These are phyloP conservation scores for Neurospora discreta DNA, from an alignment of 495 filamentous ascomycete genomes.

Conservation along the genomic window DNA sequence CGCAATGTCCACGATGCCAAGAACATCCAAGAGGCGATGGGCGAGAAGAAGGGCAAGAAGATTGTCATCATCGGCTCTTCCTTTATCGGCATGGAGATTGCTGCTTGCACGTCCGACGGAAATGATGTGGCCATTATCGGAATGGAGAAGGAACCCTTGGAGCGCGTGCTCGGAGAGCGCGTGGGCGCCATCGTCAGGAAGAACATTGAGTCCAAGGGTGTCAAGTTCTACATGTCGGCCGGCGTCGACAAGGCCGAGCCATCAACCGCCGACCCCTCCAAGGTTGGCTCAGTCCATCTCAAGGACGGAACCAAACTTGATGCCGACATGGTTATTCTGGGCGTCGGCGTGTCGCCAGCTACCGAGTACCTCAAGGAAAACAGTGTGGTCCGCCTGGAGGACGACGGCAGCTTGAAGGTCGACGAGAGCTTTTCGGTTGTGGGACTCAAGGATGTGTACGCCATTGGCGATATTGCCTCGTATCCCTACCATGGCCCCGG, in stretches of 20 bases:
- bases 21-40: constrained; percentile 63
- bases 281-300: constrained; percentile 72
- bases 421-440: constrained; percentile 67
- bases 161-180: constrained; percentile 73
- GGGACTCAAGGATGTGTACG: constrained; percentile 70
- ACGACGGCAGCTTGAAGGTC: constrained; percentile 71
- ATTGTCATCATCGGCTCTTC: constrained; percentile 83
- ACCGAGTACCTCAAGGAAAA: constrained; percentile 79
- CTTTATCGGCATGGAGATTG: constrained; percentile 96
- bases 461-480: constrained; percentile 91
- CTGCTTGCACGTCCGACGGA: constrained; percentile 59
- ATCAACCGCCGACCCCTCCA: constrained; percentile 47
- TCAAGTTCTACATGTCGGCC: constrained; percentile 76
- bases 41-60: constrained; percentile 62
- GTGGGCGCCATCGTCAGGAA: constrained; percentile 72
- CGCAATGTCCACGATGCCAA: constrained; percentile 64
- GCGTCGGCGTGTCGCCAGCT: constrained; percentile 77
- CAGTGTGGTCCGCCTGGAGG: constrained; percentile 50
- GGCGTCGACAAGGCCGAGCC: constrained; percentile 70
- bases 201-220: constrained; percentile 69
- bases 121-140: constrained; percentile 86
- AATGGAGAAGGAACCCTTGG: constrained; percentile 77
- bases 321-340: constrained; percentile 83
- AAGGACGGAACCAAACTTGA: constrained; percentile 76
- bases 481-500: constrained; percentile 90